phyloP scores from a whole-genome alignment of 345 rosid species.

The Sonneratia alba region DNA sequence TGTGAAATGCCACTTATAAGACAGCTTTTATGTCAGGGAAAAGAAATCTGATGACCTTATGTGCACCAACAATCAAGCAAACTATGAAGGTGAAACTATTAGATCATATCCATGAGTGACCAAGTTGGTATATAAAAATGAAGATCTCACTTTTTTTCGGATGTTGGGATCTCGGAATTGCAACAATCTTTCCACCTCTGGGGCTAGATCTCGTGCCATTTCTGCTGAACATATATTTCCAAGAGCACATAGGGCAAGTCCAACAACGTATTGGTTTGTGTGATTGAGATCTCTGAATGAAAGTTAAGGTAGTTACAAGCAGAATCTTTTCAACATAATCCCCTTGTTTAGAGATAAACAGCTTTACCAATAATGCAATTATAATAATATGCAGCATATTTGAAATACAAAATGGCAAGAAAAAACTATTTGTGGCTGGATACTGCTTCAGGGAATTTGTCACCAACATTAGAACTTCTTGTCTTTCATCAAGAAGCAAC shows the following conservation, averaged over 20 bases:
- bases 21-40: neutral
- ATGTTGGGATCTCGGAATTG: constrained; percentile 98
- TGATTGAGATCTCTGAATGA: constrained; percentile 88
- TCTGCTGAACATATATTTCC: constrained; percentile 98
- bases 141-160: constrained; percentile 70
- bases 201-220: constrained; percentile 99
- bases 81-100: constrained; percentile 5
- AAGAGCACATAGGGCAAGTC: constrained; percentile 98
- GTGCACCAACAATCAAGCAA: neutral
- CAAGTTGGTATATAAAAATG: constrained; percentile 2
- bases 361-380: neutral
- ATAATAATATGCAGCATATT: constrained; percentile 1
- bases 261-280: constrained; percentile 90
- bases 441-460: constrained; percentile 99
- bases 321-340: constrained; percentile 4
- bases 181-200: constrained; percentile 93
- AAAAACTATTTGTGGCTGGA: constrained; percentile 27
- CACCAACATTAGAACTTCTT: constrained; percentile 97
- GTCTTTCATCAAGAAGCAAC: constrained; percentile 99
- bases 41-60: neutral
- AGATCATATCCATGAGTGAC: neutral
- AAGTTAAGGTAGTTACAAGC: constrained; percentile 49
- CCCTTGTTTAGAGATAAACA: neutral
- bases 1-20: neutral
- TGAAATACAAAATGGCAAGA: neutral